A percentile compares a stretch with the other conserved stretches of the same genome.
phyloP scores from a whole-genome alignment of 352 stramenopile species.

The Phytophthora brassicae region DNA sequence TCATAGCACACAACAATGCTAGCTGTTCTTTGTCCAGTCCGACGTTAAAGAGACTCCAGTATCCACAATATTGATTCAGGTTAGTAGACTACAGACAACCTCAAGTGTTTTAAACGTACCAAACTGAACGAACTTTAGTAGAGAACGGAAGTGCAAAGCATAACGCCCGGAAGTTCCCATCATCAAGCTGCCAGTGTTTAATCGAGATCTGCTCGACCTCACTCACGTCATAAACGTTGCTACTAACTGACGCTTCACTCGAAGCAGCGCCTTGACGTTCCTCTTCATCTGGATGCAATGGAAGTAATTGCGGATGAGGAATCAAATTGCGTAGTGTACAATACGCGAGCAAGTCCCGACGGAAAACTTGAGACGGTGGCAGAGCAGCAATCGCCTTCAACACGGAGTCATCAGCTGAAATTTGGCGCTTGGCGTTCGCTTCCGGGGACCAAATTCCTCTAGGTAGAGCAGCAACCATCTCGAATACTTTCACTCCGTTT shows the following conservation, averaged over 20 bases:
- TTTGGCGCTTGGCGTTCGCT: constrained; percentile 41
- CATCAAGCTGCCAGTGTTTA: constrained; percentile 72
- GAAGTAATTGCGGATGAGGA: constrained; percentile 66
- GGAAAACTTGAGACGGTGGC: constrained; percentile 42
- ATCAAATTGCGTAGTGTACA: constrained; percentile 53
- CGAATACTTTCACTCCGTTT: not conserved
- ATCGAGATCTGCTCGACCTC: constrained; percentile 59
- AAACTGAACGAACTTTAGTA: constrained; percentile 49
- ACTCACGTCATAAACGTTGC: constrained; percentile 54
- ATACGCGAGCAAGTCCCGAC: constrained; percentile 63
- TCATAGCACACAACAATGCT: constrained; percentile 43
- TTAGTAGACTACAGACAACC: not conserved
- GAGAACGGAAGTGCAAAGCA: constrained; percentile 59
- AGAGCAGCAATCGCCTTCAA: constrained; percentile 25
- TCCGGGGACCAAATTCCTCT: constrained; percentile 51
- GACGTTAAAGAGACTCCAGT: constrained; percentile 62
- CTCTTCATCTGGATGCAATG: constrained; percentile 61
- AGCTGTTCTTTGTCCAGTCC: constrained; percentile 53
- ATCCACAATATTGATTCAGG: no score
- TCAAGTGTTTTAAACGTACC: constrained; percentile 29
- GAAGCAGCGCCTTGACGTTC: constrained; percentile 40
- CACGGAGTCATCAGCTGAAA: constrained; percentile 19
- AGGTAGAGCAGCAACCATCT: constrained; percentile 16
- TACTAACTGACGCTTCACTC: constrained; percentile 26
- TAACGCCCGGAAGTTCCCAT: constrained; percentile 50